These are phyloP conservation scores for Pythium graminicola DNA, from an alignment of 352 stramenopile species.

Conservation along the genomic window DNA sequence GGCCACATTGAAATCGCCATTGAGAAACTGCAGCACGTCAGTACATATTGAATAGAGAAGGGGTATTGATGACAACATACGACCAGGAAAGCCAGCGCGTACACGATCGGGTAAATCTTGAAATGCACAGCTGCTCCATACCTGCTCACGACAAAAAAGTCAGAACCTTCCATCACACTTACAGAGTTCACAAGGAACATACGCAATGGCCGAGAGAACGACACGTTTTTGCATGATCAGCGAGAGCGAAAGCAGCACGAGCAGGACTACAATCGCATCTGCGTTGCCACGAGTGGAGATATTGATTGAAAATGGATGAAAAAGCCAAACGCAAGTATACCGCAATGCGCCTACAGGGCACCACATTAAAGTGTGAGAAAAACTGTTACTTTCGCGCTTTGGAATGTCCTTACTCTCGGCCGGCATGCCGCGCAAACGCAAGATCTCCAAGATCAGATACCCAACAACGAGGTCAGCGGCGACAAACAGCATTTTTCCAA, in stretches of 20 bases:
- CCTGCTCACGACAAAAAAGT: slow-evolving; percentile 25
- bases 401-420: slow-evolving; percentile 20
- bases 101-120: slow-evolving; percentile 99
- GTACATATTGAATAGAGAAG: too few relatives aligned
- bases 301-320: slow-evolving; percentile 98
- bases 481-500: slow-evolving; percentile 96
- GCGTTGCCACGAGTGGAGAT: slow-evolving; percentile 98
- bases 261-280: slow-evolving; percentile 91
- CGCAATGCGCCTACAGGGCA: slow-evolving; percentile 37
- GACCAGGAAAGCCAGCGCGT: slow-evolving; percentile 85
- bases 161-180: neutral
- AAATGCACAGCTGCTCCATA: slow-evolving; percentile 96
- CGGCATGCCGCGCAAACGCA: slow-evolving; percentile 56
- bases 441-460: slow-evolving; percentile 82
- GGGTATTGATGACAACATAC: too few relatives aligned
- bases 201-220: slow-evolving; percentile 63
- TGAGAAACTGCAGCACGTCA: slow-evolving; percentile 44
- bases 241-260: slow-evolving; percentile 91
- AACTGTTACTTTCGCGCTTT: neutral
- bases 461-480: slow-evolving; percentile 92
- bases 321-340: slow-evolving; percentile 91
- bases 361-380: neutral
- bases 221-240: slow-evolving; percentile 78
- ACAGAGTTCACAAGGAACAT: slow-evolving; percentile 11
- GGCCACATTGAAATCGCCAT: slow-evolving; percentile 44